Evolutionary conservation across 2,329 filamentous ascomycete genomes (phyloP), one percentile per base, ranked within the genome.

Genomic region (Aphanocladium album): DNA sequence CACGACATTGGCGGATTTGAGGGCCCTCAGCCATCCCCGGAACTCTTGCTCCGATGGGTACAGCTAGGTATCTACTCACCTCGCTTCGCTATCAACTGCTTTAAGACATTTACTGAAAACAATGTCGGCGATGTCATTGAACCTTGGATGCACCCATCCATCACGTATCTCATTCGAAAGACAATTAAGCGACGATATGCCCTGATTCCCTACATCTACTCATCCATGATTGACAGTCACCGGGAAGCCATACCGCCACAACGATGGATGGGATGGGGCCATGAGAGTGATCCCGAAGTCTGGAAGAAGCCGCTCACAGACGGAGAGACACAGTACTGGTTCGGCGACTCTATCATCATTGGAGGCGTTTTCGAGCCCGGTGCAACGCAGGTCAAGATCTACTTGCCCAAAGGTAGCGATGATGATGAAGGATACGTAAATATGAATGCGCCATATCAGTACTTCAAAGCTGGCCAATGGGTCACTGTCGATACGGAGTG

Each of bases 1-100:
- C 88, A 90, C 66, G 88, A 91, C 61, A 90, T 91, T 63, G 88
- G 89, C 47, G 88, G 88, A 0, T 91, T 91, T 66, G 88, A 90
- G 74, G 88, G 87, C 30, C 87, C 87, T 0, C 88, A 90, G 67
- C 89, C 89, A 0, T 82, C 82, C 0, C 86, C 88, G 0, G 89
- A 91, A 67, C 79, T 90, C 2, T 79, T 91, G 0, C 81, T 90
- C 2, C 83, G 88, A 33, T 91, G 89, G 89, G 79, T 90, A 14
- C 89, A 91, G 68, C 79, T 89, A 2, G 89, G 88, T 6, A 83
- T 86, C 62, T 83, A 90, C 73, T 88, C 86, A 1, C 81, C 85
- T 0, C 84, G 88, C 0, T 90, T 91, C 66, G 86, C 88, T 12
- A 90, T 90, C 76, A 91, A 91, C 72, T 91, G 88, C 72, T 90